Conservation (phyloP, 2,329 filamentous ascomycete species). For the Aspergillus jensenii region DNA sequence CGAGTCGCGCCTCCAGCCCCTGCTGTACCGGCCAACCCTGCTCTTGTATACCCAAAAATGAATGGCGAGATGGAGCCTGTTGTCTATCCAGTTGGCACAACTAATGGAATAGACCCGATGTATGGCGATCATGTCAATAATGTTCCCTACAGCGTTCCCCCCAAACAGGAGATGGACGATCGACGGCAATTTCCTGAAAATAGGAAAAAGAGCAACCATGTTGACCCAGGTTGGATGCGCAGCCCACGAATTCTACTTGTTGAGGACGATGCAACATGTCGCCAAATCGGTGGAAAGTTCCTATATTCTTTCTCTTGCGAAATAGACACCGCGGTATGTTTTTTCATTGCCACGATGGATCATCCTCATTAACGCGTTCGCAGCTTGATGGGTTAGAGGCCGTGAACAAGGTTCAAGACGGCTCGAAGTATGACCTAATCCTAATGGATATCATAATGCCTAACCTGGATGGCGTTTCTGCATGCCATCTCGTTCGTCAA, state of each 20-base stretch:
- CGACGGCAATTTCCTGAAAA: constrained; percentile 50
- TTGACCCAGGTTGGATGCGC: constrained; percentile 65
- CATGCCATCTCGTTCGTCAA: constrained; percentile 88
- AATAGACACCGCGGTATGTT: constrained; percentile 63
- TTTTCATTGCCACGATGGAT: background rate
- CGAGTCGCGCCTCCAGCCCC: constrained; percentile 44
- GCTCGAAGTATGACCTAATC: constrained; percentile 67
- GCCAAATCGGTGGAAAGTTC: constrained; percentile 67
- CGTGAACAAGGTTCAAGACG: constrained; percentile 75
- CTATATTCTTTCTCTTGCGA: constrained; percentile 64
- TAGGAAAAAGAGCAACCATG: constrained; percentile 61
- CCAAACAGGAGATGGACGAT: constrained; percentile 59
- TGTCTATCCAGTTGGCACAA: constrained; percentile 88
- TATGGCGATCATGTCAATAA: constrained; percentile 93
- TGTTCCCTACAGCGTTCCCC: constrained; percentile 78
- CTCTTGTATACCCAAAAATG: constrained; percentile 52
- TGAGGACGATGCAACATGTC: constrained; percentile 72
- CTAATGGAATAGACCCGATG: constrained; percentile 91
- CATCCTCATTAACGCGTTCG: constrained; percentile 7
- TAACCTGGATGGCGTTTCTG: constrained; percentile 88
- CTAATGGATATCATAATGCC: constrained; percentile 98
- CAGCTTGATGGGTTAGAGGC: constrained; percentile 87
- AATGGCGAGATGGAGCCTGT: constrained; percentile 65
- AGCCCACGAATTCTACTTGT: constrained; percentile 83
- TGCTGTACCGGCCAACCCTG: constrained; percentile 48